Evolutionary conservation across 78 protist genomes (phyloP).

Genomic region (Bodo saltans): DNA sequence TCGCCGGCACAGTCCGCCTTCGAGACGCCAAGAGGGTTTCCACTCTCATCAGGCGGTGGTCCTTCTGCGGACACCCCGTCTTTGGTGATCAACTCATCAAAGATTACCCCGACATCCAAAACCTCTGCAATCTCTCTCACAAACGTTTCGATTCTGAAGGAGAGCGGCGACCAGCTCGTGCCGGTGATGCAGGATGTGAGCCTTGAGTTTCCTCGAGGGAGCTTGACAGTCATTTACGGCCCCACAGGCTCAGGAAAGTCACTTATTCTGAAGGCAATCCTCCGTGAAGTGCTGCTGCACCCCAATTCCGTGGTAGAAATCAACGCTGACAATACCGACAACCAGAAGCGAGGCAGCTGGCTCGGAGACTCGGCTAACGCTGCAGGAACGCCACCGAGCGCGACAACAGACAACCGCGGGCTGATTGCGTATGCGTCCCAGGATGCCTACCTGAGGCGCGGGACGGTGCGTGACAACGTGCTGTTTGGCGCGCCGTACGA

Average conservation of each 20-base stretch:
- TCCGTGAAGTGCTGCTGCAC: constrained; percentile 48
- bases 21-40: constrained; percentile 65
- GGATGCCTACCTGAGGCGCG: constrained; percentile 54
- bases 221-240: constrained; percentile 35
- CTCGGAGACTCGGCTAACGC: too few species aligned
- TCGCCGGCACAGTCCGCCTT: too few species aligned
- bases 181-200: neutral
- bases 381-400: too few species aligned
- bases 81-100: neutral
- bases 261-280: constrained; percentile 40
- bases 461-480: constrained; percentile 53
- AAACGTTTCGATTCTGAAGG: too few species aligned
- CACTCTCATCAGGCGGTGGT: constrained; percentile 44
- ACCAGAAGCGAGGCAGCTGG: too few species aligned
- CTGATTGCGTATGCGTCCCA: constrained; percentile 74
- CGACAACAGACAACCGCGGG: constrained; percentile 18
- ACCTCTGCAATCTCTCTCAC: neutral
- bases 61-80: neutral
- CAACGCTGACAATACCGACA: neutral
- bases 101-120: neutral
- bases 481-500: constrained; percentile 38
- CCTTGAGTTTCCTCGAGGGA: neutral
- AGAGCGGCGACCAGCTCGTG: too few species aligned
- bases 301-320: too few species aligned
- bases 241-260: constrained; percentile 53